Conservation (phyloP, 2,329 filamentous ascomycete genomes). For the Atkinsonella hypoxylon region DNA sequence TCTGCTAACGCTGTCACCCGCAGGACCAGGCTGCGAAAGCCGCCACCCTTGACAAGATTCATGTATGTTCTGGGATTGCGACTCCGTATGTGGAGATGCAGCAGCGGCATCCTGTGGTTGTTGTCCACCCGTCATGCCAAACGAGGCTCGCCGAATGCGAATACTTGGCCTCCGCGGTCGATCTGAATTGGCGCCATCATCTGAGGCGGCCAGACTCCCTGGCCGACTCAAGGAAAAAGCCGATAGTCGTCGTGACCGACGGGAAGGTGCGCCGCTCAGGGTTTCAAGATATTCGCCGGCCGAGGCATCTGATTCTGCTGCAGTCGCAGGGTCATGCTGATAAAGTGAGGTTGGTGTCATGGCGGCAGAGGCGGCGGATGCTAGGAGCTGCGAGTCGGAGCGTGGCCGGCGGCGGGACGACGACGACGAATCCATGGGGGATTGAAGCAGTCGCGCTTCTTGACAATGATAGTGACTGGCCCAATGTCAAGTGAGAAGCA, state of each 20-base stretch:
- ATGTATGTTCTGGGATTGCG: background rate
- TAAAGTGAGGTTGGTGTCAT: background rate
- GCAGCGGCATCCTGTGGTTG: background rate
- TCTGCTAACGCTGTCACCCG: constrained; percentile 9
- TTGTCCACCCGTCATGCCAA: constrained; percentile 1
- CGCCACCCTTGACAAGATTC: constrained; percentile 9
- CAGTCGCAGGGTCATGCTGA: background rate
- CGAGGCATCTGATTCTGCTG: constrained; percentile 1
- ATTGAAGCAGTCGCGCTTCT: background rate
- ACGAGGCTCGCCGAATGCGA: constrained; percentile 11
- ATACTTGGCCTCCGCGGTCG: constrained; percentile 13
- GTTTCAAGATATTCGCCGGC: constrained; percentile 1
- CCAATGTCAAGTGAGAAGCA: background rate
- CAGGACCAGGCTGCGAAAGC: constrained; percentile 23
- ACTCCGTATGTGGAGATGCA: background rate
- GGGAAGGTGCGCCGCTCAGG: constrained; percentile 2
- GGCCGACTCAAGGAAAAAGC: constrained; percentile 3
- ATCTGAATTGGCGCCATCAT: background rate
- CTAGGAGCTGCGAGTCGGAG: constrained; percentile 1
- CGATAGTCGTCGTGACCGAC: constrained; percentile 5
- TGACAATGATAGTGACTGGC: background rate
- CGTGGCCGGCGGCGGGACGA: constrained; percentile 1
- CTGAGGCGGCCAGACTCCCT: background rate
- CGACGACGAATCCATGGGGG: constrained; percentile 6
- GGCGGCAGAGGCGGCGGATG: background rate